Evolutionary conservation across 2,329 filamentous ascomycete genomes (phyloP), one percentile per base, ranked within the genome.

Genomic region (Calonectria hongkongensis): DNA sequence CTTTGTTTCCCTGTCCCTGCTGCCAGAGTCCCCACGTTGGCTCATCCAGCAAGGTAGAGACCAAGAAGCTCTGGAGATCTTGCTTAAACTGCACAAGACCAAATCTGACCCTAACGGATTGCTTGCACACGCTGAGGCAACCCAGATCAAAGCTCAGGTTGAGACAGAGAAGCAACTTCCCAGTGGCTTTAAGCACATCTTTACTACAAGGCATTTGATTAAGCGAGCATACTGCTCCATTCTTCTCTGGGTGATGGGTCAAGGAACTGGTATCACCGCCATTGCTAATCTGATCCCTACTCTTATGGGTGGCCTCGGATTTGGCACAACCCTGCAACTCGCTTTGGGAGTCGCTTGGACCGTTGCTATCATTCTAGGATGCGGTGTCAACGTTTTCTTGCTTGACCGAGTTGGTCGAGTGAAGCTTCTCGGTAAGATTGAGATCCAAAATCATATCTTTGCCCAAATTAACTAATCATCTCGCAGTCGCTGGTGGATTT

Each of bases 21-120:
- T 85, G 30, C 84, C 84, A 0, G 84, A 85, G 68, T 84, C 82
- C 36, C 84, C 84, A 0, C 79, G 84, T 15, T 85, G 84, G 84
- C 81, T 85, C 16, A 82, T 83, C 74, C 81, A 82, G 9, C 81
- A 84, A 51, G 82, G 82, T n/a, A 79, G 76, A 2, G 79, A 83
- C 21, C 78, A 80, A 2, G 81, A 81, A 9, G 82, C 84, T 2
- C 72, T 79, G 54, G 70, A 68, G 4, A 64, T 74, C n/a, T 41
- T 76, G 30, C 27, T 67, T 1, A 58, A 47, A 27, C 60, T 75
- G 21, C 75, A 76, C 41, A 67, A 62, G 28, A 72, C 66, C 50
- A 70, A 68, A 33, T 56, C 64, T 0, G 73, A 76, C 36, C 68
- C 70, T 8, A 36, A 72, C n/a, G 73, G 63, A 4, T 15, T 70